Evolutionary conservation across 176 grass and related monocot species (phyloP), one percentile per base, ranked within the genome.

Genomic region (Alopecurus myosuroides): DNA sequence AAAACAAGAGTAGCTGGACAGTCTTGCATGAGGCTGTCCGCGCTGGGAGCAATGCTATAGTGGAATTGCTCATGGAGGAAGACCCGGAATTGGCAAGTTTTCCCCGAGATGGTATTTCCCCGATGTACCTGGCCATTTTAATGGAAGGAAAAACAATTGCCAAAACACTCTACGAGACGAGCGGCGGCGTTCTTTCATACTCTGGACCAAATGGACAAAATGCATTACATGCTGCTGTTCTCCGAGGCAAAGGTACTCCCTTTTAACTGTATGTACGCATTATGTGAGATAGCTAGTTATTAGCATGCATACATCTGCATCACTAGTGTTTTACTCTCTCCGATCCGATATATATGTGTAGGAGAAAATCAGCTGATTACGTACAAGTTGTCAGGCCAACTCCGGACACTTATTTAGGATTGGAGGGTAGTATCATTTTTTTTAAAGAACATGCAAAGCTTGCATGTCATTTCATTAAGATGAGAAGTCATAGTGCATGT

Each of bases 101-200:
- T 19, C 76, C 53, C 0, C 0, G 6, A 14, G 7, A 58, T 0
- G 52, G 53, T 0, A 19, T 14, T 28, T 78, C 76, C 0, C 77
- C 79, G 0, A 3, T 81, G 1, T 81, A 81, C 14, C 13, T 40
- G 1, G 79, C 79, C 13, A 28, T 81, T 20, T 3, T 39, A 2
- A 0, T 40, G 1, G 5, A 29, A 1, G 6, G n/a, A 0, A 2
- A 7, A 1, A 0, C 0, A 3, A 52, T 69, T 25, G 22, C 22
- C 0, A 0, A 39, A 0, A 25, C 6, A 28, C 22, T 81, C 2
- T 6, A 81, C 25, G 7, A 52, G 1, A 14, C n/a, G 8, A 76
- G 74, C 12, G 2, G 12, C 1, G 18, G 48, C 1, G 10, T 1
- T 14, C 1, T 77, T 36, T 77, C 74, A 1, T 77, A 77, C 3